A percentile compares a stretch with the other conserved stretches of the same genome.
phyloP scores from a whole-genome alignment of 2,329 filamentous ascomycete genomes.

The Colletotrichum sojae region DNA sequence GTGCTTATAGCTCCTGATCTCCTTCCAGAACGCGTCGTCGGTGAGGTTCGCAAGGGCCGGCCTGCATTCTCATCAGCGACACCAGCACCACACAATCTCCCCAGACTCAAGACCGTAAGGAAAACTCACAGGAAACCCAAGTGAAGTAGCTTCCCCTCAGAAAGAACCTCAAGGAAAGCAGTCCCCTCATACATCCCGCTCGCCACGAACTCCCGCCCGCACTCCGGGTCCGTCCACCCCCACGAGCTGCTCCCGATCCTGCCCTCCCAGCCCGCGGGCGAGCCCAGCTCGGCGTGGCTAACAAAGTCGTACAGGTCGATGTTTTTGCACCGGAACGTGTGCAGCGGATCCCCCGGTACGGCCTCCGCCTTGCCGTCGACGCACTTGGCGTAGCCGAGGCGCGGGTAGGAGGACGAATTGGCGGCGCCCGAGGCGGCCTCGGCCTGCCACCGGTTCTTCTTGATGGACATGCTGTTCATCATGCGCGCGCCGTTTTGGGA shows the following conservation, averaged over 20 bases:
- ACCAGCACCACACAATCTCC: neutral
- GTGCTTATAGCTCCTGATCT: slow-evolving; percentile 52
- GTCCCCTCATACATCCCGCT: slow-evolving; percentile 54
- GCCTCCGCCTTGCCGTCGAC: slow-evolving; percentile 42
- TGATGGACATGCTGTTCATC: neutral
- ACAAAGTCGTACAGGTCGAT: slow-evolving; percentile 69
- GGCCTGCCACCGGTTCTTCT: slow-evolving; percentile 35
- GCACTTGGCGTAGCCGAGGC: slow-evolving; percentile 43
- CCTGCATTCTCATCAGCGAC: neutral
- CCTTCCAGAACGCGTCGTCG: slow-evolving; percentile 48
- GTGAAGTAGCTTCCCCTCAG: slow-evolving; percentile 57
- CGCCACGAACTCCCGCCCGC: slow-evolving; percentile 46
- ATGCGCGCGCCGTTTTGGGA: neutral
- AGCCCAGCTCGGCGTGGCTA: slow-evolving; percentile 65
- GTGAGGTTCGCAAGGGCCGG: slow-evolving; percentile 28
- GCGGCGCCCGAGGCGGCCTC: slow-evolving; percentile 40
- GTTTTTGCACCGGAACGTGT: slow-evolving; percentile 44
- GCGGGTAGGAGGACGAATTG: slow-evolving; percentile 42
- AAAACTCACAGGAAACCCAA: slow-evolving; percentile 54
- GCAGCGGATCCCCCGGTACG: slow-evolving; percentile 41
- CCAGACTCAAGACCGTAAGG: neutral
- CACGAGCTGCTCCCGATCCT: slow-evolving; percentile 50
- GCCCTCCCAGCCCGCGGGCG: slow-evolving; percentile 43
- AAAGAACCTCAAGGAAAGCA: slow-evolving; percentile 59
- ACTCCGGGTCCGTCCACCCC: slow-evolving; percentile 58